A percentile compares a stretch with the other conserved stretches of the same genome.
Conservation (phyloP, 2,329 filamentous ascomycete genomes). For the Fusarium keratoplasticum region DNA sequence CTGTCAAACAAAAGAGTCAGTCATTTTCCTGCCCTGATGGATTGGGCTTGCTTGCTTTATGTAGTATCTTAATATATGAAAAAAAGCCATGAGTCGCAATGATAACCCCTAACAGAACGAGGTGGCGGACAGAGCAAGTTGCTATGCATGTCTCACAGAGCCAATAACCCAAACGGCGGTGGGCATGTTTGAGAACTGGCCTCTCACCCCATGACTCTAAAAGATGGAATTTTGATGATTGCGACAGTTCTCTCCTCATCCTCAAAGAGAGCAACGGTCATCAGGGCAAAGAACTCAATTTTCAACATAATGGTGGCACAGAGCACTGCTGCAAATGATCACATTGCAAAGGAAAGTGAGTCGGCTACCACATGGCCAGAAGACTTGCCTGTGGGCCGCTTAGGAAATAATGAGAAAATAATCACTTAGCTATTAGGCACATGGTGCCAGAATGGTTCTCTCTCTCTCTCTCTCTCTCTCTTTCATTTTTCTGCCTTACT, state of each 20-base stretch:
- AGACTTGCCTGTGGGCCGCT: neutral
- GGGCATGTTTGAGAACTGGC: neutral
- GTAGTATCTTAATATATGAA: neutral
- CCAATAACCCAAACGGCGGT: neutral
- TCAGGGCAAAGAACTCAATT: neutral
- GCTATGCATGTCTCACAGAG: neutral
- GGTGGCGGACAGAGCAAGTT: neutral
- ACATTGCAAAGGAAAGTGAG: neutral
- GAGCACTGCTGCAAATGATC: neutral
- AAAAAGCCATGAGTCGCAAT: neutral
- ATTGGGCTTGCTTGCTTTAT: neutral
- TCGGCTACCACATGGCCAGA: neutral
- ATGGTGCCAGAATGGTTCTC: neutral
- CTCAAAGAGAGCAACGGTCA: neutral
- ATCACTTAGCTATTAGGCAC: neutral
- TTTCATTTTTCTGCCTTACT: too few species aligned
- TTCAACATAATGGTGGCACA: neutral
- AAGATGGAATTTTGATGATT: neutral
- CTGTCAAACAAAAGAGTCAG: neutral
- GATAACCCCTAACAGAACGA: neutral
- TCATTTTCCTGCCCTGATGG: neutral
- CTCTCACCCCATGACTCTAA: neutral
- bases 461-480: neutral
- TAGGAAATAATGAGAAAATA: neutral
- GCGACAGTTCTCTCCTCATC: neutral